A percentile compares a stretch with the other conserved stretches of the same genome.
phyloP scores from a whole-genome alignment of 768 basidiomycete species.

The Mycena pura region DNA sequence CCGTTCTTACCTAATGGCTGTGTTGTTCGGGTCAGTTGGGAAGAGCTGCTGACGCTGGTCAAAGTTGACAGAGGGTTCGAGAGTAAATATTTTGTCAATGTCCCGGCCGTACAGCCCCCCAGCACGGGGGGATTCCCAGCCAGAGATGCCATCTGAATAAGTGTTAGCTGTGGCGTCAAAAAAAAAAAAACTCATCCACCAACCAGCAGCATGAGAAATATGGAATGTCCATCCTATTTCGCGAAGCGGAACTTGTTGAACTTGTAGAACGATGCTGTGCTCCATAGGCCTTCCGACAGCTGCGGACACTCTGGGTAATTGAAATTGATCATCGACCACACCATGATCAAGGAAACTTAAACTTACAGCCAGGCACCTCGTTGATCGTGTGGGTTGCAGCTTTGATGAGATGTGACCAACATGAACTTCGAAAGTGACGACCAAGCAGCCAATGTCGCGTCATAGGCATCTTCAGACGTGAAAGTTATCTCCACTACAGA shows the following conservation, averaged over 20 bases:
- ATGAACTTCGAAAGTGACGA: background rate
- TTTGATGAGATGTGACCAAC: conserved; percentile 1
- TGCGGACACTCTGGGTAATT: too few relatives aligned
- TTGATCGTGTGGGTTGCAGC: conserved; percentile 16
- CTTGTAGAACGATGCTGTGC: conserved; percentile 2
- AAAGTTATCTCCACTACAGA: background rate
- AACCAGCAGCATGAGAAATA: conserved; percentile 12
- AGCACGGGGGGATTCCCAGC: background rate
- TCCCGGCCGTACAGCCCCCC: background rate
- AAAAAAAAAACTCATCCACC: too few relatives aligned
- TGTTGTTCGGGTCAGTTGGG: conserved; percentile 7
- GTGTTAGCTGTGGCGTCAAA: background rate
- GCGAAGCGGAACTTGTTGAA: background rate
- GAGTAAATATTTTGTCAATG: background rate
- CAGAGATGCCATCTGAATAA: background rate
- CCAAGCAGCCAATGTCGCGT: background rate
- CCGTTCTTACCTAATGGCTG: background rate
- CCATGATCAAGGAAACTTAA: background rate
- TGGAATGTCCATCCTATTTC: conserved; percentile 4
- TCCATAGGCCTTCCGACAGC: too few relatives aligned
- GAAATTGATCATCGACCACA: too few relatives aligned
- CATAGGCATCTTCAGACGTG: background rate
- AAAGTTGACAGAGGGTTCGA: conserved; percentile 7
- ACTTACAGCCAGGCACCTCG: conserved; percentile 19
- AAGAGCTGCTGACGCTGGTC: conserved; percentile 17